Evolutionary conservation across 2,329 filamentous ascomycete genomes (phyloP), one percentile per base, ranked within the genome.

Genomic region (Paraphaeosphaeria minitans): DNA sequence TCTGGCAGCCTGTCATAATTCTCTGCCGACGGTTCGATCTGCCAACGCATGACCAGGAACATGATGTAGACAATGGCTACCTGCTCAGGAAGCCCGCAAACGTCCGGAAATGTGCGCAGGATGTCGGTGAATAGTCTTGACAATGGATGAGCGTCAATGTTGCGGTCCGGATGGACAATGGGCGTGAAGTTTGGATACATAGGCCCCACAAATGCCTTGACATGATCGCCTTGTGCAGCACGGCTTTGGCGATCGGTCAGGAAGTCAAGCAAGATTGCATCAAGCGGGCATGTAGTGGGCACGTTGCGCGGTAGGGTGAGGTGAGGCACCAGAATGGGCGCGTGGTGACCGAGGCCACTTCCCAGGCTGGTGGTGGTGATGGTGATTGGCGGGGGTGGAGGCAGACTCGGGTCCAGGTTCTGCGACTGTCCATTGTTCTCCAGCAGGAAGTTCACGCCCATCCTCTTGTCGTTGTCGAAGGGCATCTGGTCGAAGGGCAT

Each of bases 81-180:
- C 68, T 91, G 89, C 77, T 96, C 92, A 0, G 93, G 92, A 0
- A 96, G 82, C n/a, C 83, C 84, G 4, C 84, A 85, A 31, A 97
- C 87, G 66, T 91, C 88, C 0, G 92, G 91, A 67, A 96, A 96
- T n/a, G 89, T 92, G 63, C 85, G 83, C 12, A 96, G 81, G 58
- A 96, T 92, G 74, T 96, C 92, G 43, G 91, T 93, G 72, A 96
- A 91, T 14, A 96, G 85, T 65, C 91, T 91, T 7, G 91, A 94
- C 1, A 96, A 81, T 0, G 91, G 91, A 69, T 96, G 92, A 1
- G 88, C 86, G 67, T 84, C 83, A 8, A 80, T 80, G 60, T 82
- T 83, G 52, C 83, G 83, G 42, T 86, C 81, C 0, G 91, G 90
- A 70, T 94, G 91, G 41, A 94, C 84, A 4, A 96, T 83, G 0